Conservation (phyloP, 2,329 filamentous ascomycete genomes). For the Thyridium curvatum region DNA sequence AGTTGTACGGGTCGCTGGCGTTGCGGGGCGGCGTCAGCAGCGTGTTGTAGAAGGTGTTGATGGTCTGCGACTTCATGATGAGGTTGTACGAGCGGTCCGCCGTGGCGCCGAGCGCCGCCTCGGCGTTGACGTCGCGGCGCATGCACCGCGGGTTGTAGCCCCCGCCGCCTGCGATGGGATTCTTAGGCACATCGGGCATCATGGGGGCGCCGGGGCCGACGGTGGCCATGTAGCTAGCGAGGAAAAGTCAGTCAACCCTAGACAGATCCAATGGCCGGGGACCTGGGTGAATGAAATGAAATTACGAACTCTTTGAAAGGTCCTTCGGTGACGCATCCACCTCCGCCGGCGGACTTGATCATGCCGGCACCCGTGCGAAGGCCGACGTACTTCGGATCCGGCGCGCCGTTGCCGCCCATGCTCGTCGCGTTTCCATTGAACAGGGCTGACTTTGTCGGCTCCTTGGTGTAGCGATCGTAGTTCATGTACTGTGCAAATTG, state of each 20-base stretch:
- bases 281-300: too few species aligned
- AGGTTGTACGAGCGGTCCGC: conserved; percentile 24
- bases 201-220: conserved; percentile 31
- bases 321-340: conserved; percentile 45
- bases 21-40: conserved; percentile 16
- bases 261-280: too few species aligned
- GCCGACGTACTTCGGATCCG: conserved; percentile 15
- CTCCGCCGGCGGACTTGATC: conserved; percentile 41
- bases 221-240: conserved; percentile 1
- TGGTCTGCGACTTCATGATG: conserved; percentile 26
- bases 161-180: conserved; percentile 24
- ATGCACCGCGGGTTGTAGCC: conserved; percentile 30
- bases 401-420: conserved; percentile 40
- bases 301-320: conserved; percentile 34
- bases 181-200: conserved; percentile 21
- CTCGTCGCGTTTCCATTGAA: conserved; percentile 47
- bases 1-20: conserved; percentile 19
- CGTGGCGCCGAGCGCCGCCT: conserved; percentile 27
- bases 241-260: not conserved
- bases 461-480: conserved; percentile 41
- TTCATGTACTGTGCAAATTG: conserved; percentile 36
- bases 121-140: conserved; percentile 30
- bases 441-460: conserved; percentile 41
- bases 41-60: conserved; percentile 28
- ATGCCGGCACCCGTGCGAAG: conserved; percentile 20